Evolutionary conservation across 108 stramenopile genomes (phyloP), one percentile per base, ranked within the genome.

Genomic region (Pseudonitzschia multiseries): DNA sequence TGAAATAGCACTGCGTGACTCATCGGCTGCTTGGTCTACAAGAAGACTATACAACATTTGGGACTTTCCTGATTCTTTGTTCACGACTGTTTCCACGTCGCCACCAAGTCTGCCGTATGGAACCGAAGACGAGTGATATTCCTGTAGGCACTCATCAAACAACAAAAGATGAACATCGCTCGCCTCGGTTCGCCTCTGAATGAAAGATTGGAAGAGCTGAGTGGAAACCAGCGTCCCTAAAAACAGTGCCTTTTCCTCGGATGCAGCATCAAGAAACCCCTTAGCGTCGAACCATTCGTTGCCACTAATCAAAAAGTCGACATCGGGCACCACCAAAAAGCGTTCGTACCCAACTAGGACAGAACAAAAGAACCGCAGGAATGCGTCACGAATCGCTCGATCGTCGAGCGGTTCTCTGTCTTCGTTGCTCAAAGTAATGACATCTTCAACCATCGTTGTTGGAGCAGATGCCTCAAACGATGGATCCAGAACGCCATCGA

Each of bases 241-340:
- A 78, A 74, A 94, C 18, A 87, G 61, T 24, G 78, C 78, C 21
- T 82, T 84, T 21, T 83, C 83, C 6, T 82, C 79, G 8, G 88
- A 75, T 10, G 80, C 87, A 14, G 87, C 73, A 29, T 87, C 79
- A 18, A 94, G 69, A 68, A 92, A 94, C 31, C 84, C 85, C 57
- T 91, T 82, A 17, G 91, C 68, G 79, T 94, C 88, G 71, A 94
- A 94, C 93, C 93, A 94, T 28, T 94, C 93, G 71, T 91, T 83
- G 24, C 93, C 88, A 61, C 87, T 89, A 13, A 87, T 84, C 57
- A 90, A 51, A 72, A 89, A 94, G 74, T 94, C 88, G 21, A 86
- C 87, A 70, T 94, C 93, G n/a, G 93, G 93, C 17, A 90, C 90
- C 27, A 94, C 85, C 20, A 94, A 71, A 65, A 74, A 94, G 18